Conservation (phyloP, 2,329 filamentous ascomycete species). For the Apiospora aurea region DNA sequence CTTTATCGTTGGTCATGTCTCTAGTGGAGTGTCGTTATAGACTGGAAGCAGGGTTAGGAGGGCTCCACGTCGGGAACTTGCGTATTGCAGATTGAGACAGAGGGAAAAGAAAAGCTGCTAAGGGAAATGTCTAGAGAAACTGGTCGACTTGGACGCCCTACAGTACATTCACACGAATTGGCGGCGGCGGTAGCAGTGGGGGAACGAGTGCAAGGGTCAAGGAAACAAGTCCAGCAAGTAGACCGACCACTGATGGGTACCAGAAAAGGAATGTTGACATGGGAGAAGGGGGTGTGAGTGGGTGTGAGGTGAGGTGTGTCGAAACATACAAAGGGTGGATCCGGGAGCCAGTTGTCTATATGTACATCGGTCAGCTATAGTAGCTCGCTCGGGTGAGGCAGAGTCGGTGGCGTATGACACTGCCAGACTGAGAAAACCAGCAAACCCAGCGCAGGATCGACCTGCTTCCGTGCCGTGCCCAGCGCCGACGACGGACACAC, state of each 20-base stretch:
- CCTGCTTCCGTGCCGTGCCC: slow-evolving; percentile 16
- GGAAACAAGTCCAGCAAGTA: slow-evolving; percentile 36
- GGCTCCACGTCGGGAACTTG: slow-evolving; percentile 47
- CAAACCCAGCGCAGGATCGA: slow-evolving; percentile 17
- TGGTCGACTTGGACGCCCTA: slow-evolving; percentile 33
- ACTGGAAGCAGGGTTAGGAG: slow-evolving; percentile 40
- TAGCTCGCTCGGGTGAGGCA: slow-evolving; percentile 33
- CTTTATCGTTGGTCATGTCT: slow-evolving; percentile 49
- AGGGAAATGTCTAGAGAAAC: slow-evolving; percentile 38
- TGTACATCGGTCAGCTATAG: slow-evolving; percentile 43
- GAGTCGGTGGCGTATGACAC: slow-evolving; percentile 33
- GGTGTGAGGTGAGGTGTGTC: slow-evolving; percentile 34
- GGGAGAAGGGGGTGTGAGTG: slow-evolving; percentile 38
- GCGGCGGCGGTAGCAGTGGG: slow-evolving; percentile 39
- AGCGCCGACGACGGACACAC: background rate
- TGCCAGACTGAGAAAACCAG: slow-evolving; percentile 3
- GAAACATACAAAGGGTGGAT: slow-evolving; percentile 42
- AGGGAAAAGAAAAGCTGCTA: slow-evolving; percentile 39
- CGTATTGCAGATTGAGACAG: slow-evolving; percentile 35
- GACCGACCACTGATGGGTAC: slow-evolving; percentile 36
- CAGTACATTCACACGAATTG: slow-evolving; percentile 28
- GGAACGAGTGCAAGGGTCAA: slow-evolving; percentile 37
- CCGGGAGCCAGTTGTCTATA: slow-evolving; percentile 41
- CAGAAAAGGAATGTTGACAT: slow-evolving; percentile 35
- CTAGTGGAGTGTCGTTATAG: slow-evolving; percentile 43